Evolutionary conservation across 2,329 filamentous ascomycete species (phyloP).

Genomic region (Exophiala alcalophila): DNA sequence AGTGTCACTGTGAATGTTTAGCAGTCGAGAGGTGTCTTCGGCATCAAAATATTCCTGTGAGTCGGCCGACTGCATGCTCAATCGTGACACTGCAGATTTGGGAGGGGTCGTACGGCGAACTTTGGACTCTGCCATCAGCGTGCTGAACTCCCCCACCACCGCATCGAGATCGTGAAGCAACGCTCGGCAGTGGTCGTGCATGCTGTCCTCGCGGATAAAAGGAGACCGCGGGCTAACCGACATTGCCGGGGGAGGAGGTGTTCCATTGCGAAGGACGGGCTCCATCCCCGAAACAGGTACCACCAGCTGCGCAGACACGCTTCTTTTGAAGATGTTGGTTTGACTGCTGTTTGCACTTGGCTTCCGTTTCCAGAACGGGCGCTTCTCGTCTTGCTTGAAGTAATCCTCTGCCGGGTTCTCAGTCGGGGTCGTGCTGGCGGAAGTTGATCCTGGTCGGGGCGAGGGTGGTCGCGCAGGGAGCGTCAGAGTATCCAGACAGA

Average conservation of each 20-base stretch:
- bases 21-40: slow-evolving; percentile 65
- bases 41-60: slow-evolving; percentile 95
- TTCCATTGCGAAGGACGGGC: slow-evolving; percentile 22
- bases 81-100: slow-evolving; percentile 52
- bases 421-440: slow-evolving; percentile 26
- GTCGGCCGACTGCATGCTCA: slow-evolving; percentile 78
- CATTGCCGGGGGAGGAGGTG: slow-evolving; percentile 20
- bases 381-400: slow-evolving; percentile 53
- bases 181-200: slow-evolving; percentile 79
- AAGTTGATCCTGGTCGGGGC: slow-evolving; percentile 19
- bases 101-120: slow-evolving; percentile 63
- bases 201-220: slow-evolving; percentile 55
- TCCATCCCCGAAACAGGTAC: slow-evolving; percentile 44
- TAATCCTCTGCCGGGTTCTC: slow-evolving; percentile 39
- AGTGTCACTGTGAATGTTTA: slow-evolving; percentile 71
- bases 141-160: slow-evolving; percentile 78
- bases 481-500: slow-evolving; percentile 73
- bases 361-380: slow-evolving; percentile 91
- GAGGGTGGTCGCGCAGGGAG: slow-evolving; percentile 36
- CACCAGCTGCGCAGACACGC: slow-evolving; percentile 53
- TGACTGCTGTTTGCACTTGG: slow-evolving; percentile 51
- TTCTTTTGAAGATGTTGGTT: slow-evolving; percentile 47
- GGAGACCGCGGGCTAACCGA: slow-evolving; percentile 2
- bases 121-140: slow-evolving; percentile 74
- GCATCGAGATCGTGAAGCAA: slow-evolving; percentile 81